Evolutionary conservation across 305 asterid species (phyloP).

Genomic region (Striga hermonthica): DNA sequence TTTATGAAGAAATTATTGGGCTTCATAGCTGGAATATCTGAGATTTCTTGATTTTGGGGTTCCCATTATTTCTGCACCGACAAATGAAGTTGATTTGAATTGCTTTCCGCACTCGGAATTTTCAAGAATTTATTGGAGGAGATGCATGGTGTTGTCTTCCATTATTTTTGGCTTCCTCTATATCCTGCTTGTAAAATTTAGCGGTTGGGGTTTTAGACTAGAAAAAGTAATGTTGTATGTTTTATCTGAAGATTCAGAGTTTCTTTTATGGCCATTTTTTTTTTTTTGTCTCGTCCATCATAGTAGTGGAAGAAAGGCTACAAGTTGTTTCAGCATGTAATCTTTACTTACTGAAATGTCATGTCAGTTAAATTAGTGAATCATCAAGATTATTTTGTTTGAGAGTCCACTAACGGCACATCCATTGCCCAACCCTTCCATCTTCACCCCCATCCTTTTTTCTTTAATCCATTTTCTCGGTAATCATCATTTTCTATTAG

Average conservation of each 20-base stretch:
- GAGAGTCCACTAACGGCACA: slow-evolving; percentile 1
- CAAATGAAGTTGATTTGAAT: slow-evolving; percentile 17
- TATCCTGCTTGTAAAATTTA: slow-evolving; percentile 16
- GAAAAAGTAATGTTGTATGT: slow-evolving; percentile 11
- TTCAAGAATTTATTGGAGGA: slow-evolving; percentile 3
- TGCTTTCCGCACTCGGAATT: slow-evolving; percentile 2
- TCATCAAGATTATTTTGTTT: slow-evolving; percentile 5
- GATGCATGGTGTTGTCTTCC: not conserved
- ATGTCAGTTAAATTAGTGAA: not conserved
- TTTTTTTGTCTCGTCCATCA: not conserved
- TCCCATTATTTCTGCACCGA: slow-evolving; percentile 23
- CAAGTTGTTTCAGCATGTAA: slow-evolving; percentile 13
- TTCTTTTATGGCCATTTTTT: not conserved
- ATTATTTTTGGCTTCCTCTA: not conserved
- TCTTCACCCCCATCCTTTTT: too few species aligned
- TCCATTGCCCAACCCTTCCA: too few species aligned
- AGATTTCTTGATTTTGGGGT: not conserved
- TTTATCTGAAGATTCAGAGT: slow-evolving; percentile 1
- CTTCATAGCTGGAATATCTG: not conserved
- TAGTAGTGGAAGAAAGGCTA: slow-evolving; percentile 10
- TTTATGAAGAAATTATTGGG: slow-evolving; percentile 13
- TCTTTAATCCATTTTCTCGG: too few species aligned
- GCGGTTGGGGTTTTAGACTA: slow-evolving; percentile 31
- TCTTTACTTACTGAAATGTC: slow-evolving; percentile 19
- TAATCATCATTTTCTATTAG: too few species aligned